Base-by-base conservation (phyloP, 306 rosid genomes). In the Trifolium dubium region DNA sequence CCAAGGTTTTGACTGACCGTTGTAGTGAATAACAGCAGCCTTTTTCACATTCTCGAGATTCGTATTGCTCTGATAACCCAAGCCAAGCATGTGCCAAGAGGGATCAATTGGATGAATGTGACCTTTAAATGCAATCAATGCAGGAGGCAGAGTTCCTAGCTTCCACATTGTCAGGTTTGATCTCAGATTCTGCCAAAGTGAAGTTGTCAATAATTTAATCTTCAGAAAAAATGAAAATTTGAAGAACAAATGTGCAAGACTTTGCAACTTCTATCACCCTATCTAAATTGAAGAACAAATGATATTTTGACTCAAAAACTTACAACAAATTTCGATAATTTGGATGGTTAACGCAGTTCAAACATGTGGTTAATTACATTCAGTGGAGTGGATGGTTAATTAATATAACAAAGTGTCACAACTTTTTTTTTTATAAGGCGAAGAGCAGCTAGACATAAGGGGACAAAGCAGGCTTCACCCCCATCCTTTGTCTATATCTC, bases 1-100 rank as follows among this genome's bases (percentile, higher is more conserved):
- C 99, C 99, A 95, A 8, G 99, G 99, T 86, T 95, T 95, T 40
- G 96, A 89, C 75, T 95, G 99, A 74, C 99, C 99, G 67, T 95
- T 95, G 71, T 95, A 95, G 92, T 95, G 99, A 78, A 95, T 92
- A 72, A 95, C 99, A 10, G 99, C 99, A 77, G 98, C 98, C 66
- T 83, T 86, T 79, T 85, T 84, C 76, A 95, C 89, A 10, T 66
- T 70, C 77, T 90, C 93, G 12, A 95, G 44, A 75, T 77, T 75
- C 34, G 99, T 95, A 67, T 80, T 88, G 78, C 79, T 92, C 86
- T 95, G 98, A 87, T 95, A 95, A 71, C 99, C 99, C 89, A 95
- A 86, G 61, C 99, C 99, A 46, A 95, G 96, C 98, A 95, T 76
- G 78, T 95, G 99, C 99, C 99, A 95, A 12, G 89, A 87, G 40